phyloP scores from a whole-genome alignment of 1,284 basidiomycete genomes.

The Trametes pubescens region DNA sequence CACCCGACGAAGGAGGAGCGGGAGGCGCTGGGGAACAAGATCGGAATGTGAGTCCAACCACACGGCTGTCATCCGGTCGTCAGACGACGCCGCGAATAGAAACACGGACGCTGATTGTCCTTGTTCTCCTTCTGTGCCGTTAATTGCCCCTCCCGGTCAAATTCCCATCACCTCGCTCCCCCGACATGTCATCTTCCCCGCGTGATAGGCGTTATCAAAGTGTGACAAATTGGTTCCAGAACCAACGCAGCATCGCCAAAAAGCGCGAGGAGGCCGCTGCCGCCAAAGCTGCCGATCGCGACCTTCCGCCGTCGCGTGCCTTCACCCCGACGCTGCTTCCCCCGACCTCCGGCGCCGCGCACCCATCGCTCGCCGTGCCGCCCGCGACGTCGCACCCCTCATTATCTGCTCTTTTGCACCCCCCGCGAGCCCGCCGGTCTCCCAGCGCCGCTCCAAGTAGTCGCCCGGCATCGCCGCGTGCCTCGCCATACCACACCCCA shows the following conservation, averaged over 20 bases:
- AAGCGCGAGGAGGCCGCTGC: constrained; percentile 56
- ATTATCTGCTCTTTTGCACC: constrained; percentile 31
- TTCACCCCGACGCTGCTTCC: constrained; percentile 53
- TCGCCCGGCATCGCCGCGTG: constrained; percentile 43
- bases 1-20: constrained; percentile 74
- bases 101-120: constrained; percentile 30
- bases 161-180: constrained; percentile 35
- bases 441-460: constrained; percentile 42
- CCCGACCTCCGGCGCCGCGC: constrained; percentile 39
- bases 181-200: constrained; percentile 15
- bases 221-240: constrained; percentile 86
- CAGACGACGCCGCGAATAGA: constrained; percentile 27
- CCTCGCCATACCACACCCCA: constrained; percentile 44
- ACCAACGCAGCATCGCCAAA: constrained; percentile 78
- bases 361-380: constrained; percentile 42
- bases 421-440: constrained; percentile 37
- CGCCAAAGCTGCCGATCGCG: constrained; percentile 22
- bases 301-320: constrained; percentile 41
- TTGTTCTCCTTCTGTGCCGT: constrained; percentile 26
- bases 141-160: constrained; percentile 23
- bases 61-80: constrained; percentile 25
- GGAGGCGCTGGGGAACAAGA: constrained; percentile 65
- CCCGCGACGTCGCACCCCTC: constrained; percentile 42
- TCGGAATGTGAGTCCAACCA: constrained; percentile 69
- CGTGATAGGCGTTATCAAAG: constrained; percentile 71